A percentile compares a stretch with the other conserved stretches of the same genome.
Conservation (phyloP, 1,139 yeast genomes). For the Tardiomyces blankii region DNA sequence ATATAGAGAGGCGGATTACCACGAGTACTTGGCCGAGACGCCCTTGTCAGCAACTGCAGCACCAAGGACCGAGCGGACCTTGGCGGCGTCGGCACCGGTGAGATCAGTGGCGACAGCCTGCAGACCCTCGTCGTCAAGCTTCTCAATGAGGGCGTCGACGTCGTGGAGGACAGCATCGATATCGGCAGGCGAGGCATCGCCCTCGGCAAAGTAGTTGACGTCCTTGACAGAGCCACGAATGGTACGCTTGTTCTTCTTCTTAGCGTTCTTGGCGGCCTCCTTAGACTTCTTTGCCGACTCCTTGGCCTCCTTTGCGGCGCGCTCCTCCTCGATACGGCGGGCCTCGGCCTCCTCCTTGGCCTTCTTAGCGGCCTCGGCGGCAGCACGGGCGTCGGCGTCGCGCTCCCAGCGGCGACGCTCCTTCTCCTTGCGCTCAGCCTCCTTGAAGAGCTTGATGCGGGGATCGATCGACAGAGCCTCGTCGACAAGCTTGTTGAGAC, state of each 20-base stretch:
- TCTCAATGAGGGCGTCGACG: slow-evolving; percentile 65
- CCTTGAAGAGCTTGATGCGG: slow-evolving; percentile 87
- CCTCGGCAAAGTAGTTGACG: slow-evolving; percentile 73
- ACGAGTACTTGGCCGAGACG: slow-evolving; percentile 12
- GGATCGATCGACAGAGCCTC: slow-evolving; percentile 88
- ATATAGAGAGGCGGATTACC: too few species aligned
- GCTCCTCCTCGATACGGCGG: slow-evolving; percentile 68
- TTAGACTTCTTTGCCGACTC: slow-evolving; percentile 76
- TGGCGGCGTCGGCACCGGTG: slow-evolving; percentile 7
- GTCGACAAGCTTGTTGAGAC: slow-evolving; percentile 78
- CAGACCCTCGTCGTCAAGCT: slow-evolving; percentile 67
- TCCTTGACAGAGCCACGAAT: slow-evolving; percentile 80
- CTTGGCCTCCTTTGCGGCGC: slow-evolving; percentile 46
- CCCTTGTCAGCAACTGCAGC: slow-evolving; percentile 10
- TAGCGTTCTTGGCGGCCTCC: slow-evolving; percentile 94
- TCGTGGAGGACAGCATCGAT: slow-evolving; percentile 40
- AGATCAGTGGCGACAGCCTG: slow-evolving; percentile 43
- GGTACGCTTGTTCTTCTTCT: slow-evolving; percentile 95
- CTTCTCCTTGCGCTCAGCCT: slow-evolving; percentile 89
- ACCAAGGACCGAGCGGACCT: slow-evolving; percentile 8
- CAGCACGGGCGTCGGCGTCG: slow-evolving; percentile 95
- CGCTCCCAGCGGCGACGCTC: slow-evolving; percentile 95
- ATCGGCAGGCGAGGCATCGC: slow-evolving; percentile 56
- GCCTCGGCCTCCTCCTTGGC: slow-evolving; percentile 82
- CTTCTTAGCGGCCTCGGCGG: slow-evolving; percentile 76